phyloP scores from a whole-genome alignment of 1,284 basidiomycete species.

The Sanghuangporus sanghuang region DNA sequence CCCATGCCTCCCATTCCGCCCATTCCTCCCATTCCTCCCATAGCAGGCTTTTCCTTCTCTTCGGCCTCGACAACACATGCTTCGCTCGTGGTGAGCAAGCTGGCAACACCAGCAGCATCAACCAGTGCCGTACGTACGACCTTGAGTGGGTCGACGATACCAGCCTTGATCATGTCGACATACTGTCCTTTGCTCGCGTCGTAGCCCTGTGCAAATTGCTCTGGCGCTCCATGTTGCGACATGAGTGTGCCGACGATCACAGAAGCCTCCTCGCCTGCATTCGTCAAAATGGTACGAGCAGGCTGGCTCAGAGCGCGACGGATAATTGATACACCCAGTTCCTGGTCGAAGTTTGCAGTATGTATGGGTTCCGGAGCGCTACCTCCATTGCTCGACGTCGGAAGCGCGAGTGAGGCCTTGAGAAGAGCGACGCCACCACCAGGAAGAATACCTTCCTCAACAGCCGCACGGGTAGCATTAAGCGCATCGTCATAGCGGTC shows the following conservation, averaged over 20 bases:
- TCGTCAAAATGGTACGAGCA: slow-evolving; percentile 86
- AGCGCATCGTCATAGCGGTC: slow-evolving; percentile 98
- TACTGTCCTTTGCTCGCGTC: slow-evolving; percentile 91
- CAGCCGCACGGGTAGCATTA: slow-evolving; percentile 95
- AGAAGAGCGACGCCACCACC: slow-evolving; percentile 91
- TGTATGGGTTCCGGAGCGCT: slow-evolving; percentile 57
- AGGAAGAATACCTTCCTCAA: slow-evolving; percentile 97
- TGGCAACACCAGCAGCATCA: slow-evolving; percentile 84
- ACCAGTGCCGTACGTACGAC: slow-evolving; percentile 90
- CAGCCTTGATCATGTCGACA: slow-evolving; percentile 90
- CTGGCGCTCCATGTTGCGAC: slow-evolving; percentile 56
- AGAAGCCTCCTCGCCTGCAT: slow-evolving; percentile 92
- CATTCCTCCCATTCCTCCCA: slow-evolving; percentile 62
- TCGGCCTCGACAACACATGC: slow-evolving; percentile 88
- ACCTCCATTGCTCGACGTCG: slow-evolving; percentile 47
- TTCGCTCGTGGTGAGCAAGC: slow-evolving; percentile 90
- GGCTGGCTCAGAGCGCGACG: slow-evolving; percentile 82
- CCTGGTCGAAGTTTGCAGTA: slow-evolving; percentile 95
- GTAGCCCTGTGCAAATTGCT: slow-evolving; percentile 85
- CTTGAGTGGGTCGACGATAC: slow-evolving; percentile 94
- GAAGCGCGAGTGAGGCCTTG: slow-evolving; percentile 83
- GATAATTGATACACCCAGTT: slow-evolving; percentile 94
- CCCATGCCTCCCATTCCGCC: slow-evolving; percentile 49
- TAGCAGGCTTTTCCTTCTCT: slow-evolving; percentile 72
- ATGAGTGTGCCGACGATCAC: slow-evolving; percentile 90